Base-by-base conservation (phyloP, 139 green algal species). In the Volvox reticuliferus region DNA sequence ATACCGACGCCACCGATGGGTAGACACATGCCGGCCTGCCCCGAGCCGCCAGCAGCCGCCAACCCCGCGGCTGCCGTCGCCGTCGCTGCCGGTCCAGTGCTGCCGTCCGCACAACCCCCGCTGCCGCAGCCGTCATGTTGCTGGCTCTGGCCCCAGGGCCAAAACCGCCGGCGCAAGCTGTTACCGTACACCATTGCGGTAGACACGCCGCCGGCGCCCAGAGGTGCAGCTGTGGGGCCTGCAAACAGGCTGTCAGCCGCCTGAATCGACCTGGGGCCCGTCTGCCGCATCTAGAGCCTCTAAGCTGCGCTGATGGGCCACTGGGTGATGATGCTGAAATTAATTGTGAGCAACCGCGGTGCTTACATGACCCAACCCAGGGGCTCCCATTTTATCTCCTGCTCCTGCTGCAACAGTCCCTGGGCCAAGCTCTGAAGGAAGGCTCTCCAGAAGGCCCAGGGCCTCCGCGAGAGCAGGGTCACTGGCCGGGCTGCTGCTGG, bases 91-190 rank as follows among this genome's bases (percentile, higher is more conserved):
- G 35, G 73, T 19, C 67, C 65, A 35, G 9, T 20, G 3, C 5
- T 67, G 12, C 63, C 65, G 21, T 26, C 63, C 0, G 20, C 63
- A 2, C 33, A 35, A 3, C 82, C 63, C 28, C 22, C 33, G 20
- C 82, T 21, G 55, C 82, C 0, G 20, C 16, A 65, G 1, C 82
- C 82, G 16, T 77, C 62, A 9, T 77, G 62, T 55, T 19, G 32
- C 32, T 67, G 69, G 21, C 67, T 71, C 33, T 68, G 36, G 2
- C 68, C 86, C 86, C 86, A 90, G 28, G 86, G 86, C 86, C 86
- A 90, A 30, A 90, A 55, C 86, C 86, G 86, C 86, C 86, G 86
- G 30, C 86, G 86, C 44, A 89, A 61, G 68, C 36, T 89, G 28
- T 28, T 81, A 24, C 84, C 84, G 84, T 89, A 89, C 68, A 67